A percentile compares a stretch with the other conserved stretches of the same genome.
Evolutionary conservation across 2,329 filamentous ascomycete genomes (phyloP).

Genomic region (Apiospora rasikravindrae): DNA sequence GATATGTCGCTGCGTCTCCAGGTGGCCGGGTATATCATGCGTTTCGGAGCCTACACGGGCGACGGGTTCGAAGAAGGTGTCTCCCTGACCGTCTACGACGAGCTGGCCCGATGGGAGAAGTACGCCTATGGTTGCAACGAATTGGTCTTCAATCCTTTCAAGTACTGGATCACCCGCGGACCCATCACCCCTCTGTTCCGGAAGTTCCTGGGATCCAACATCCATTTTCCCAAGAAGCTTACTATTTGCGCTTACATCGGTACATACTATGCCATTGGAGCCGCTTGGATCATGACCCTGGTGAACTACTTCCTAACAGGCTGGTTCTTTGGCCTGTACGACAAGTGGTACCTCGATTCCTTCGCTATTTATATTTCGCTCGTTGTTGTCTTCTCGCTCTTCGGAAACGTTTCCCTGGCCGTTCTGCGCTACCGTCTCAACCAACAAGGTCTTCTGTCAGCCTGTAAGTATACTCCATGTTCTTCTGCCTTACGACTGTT

Average conservation of each 20-base stretch:
- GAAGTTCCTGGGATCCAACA: conserved; percentile 73
- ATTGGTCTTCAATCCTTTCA: conserved; percentile 78
- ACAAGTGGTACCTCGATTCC: conserved; percentile 72
- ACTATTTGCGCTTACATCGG: conserved; percentile 80
- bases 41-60: conserved; percentile 73
- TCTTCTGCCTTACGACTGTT: background rate
- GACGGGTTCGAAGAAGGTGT: conserved; percentile 85
- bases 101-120: conserved; percentile 85
- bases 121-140: conserved; percentile 87
- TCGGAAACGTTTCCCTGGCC: conserved; percentile 52
- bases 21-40: conserved; percentile 73
- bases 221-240: conserved; percentile 76
- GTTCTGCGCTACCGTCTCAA: conserved; percentile 64
- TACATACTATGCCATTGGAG: conserved; percentile 80
- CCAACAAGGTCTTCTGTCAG: conserved; percentile 52
- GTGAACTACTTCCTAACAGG: conserved; percentile 78
- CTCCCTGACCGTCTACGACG: conserved; percentile 83
- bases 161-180: conserved; percentile 73
- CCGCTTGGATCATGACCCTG: conserved; percentile 75
- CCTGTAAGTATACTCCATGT: conserved; percentile 39
- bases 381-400: conserved; percentile 40
- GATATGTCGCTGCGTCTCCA: conserved; percentile 82
- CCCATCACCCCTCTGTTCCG: conserved; percentile 83
- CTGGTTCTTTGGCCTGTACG: conserved; percentile 59
- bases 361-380: conserved; percentile 41